Evolutionary conservation across 129 eudicot species (phyloP), one percentile per base, ranked within the genome.

Genomic region (Glebionis coronaria): DNA sequence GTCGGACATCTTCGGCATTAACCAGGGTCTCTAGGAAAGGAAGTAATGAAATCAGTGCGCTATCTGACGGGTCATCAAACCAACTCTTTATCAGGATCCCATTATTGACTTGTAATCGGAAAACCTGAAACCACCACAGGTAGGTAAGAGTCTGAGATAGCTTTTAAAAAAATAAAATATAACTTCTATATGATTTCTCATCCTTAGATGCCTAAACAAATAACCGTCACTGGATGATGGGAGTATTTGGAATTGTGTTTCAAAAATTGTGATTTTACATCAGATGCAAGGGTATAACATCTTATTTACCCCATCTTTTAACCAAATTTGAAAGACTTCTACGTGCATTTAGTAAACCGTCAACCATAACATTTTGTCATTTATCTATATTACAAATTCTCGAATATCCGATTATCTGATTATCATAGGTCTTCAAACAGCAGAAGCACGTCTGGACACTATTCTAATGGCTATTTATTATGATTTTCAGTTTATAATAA

Each of bases 11-110:
- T 23, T 23, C 25, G 81, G 61, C 78, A 65, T 64, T 53, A 0
- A 2, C 25, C 51, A 63, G 46, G 78, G 70, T 77, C 68, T 59
- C 69, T 38, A 54, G 42, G 19, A 45, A 73, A 70, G 71, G 25
- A 23, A 23, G 25, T 2, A 78, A 72, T 60, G 70, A 44, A 61
- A 76, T 73, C 54, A 94, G 74, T 56, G 96, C 95, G 81, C 76
- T 70, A 74, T 94, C 99, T 68, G 95, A 81, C 25, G 93, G 95
- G 78, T 94, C 99, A 63, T 72, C 88, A 68, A 89, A 94, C 99
- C 99, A 94, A 83, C 99, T 94, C 85, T 84, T 94, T 49, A 94
- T 89, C 23, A 97, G 99, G 72, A 94, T 94, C 46, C 99, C 99
- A 61, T 94, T 94, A 81, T 94, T 94, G 71, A 94, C 90, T 84